phyloP scores from a whole-genome alignment of 495 filamentous ascomycete species.

The Lophiotrema nucula region DNA sequence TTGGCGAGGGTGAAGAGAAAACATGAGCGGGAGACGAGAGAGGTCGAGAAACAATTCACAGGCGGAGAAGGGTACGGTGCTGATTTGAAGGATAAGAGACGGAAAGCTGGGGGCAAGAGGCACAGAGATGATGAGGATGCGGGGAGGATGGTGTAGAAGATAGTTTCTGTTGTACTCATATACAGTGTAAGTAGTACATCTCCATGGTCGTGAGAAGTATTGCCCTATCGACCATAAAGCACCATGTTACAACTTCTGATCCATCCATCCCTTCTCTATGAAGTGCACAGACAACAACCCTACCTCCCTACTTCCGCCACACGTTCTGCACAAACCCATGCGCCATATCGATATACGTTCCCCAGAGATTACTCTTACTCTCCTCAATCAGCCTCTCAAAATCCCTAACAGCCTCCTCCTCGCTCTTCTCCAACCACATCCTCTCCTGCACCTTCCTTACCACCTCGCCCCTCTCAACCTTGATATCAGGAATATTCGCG shows the following conservation, averaged over 20 bases:
- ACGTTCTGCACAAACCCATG: conserved; percentile 93
- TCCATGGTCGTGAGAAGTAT: no score
- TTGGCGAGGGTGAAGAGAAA: conserved; percentile 37
- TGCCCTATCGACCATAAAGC: no score
- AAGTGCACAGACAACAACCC: no score
- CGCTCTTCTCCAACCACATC: conserved; percentile 86
- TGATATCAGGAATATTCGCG: conserved; percentile 93
- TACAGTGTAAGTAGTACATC: no score
- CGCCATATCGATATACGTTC: conserved; percentile 89
- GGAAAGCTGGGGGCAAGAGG: neutral
- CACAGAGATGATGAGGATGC: neutral
- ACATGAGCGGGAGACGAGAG: conserved; percentile 19
- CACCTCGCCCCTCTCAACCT: conserved; percentile 85
- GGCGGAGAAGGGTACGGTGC: neutral
- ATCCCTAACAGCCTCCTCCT: conserved; percentile 87
- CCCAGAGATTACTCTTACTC: conserved; percentile 81
- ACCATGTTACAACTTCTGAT: no score
- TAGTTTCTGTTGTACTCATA: no score
- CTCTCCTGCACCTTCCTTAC: conserved; percentile 93
- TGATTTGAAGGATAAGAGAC: neutral
- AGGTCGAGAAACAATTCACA: neutral
- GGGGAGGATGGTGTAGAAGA: neutral
- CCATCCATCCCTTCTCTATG: no score
- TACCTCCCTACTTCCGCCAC: conserved; percentile 59
- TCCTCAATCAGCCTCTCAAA: conserved; percentile 87